Evolutionary conservation across 176 grass and related monocot species (phyloP).

Genomic region (Typha latifolia): DNA sequence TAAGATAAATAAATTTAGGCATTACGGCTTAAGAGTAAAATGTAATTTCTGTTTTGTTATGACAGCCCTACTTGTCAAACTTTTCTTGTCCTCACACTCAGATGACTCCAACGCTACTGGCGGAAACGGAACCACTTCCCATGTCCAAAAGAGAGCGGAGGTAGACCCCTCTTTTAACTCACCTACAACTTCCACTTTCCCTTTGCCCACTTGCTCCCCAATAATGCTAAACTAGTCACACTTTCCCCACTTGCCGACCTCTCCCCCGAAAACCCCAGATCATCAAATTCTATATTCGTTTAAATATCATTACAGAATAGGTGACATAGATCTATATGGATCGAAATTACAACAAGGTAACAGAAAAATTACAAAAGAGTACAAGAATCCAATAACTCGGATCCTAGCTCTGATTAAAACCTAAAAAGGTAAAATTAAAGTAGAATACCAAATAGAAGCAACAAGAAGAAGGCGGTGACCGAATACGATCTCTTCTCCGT

Average conservation of each 20-base stretch:
- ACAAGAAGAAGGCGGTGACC: neutral
- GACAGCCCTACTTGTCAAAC: no score
- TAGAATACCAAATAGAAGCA: neutral
- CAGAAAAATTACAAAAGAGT: neutral
- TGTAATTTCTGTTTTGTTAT: no score
- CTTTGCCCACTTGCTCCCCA: neutral
- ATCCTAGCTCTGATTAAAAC: neutral
- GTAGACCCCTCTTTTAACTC: neutral
- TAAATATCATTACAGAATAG: neutral
- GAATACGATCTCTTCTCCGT: neutral
- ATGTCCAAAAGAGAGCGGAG: neutral
- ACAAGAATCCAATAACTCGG: neutral
- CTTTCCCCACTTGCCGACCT: neutral
- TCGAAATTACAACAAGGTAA: neutral
- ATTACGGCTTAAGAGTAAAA: no score
- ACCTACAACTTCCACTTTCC: neutral
- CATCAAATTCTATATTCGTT: neutral
- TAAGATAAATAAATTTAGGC: no score
- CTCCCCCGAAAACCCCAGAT: neutral
- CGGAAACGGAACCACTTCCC: no score
- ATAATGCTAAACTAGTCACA: neutral
- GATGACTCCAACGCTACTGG: no score
- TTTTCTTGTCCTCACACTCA: no score
- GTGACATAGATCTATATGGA: neutral
- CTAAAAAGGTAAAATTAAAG: neutral